Percentiles rank a stretch among this genome's conserved stretches.
phyloP scores from a whole-genome alignment of 805 yeast genomes.

The Candida taoyuanica region DNA sequence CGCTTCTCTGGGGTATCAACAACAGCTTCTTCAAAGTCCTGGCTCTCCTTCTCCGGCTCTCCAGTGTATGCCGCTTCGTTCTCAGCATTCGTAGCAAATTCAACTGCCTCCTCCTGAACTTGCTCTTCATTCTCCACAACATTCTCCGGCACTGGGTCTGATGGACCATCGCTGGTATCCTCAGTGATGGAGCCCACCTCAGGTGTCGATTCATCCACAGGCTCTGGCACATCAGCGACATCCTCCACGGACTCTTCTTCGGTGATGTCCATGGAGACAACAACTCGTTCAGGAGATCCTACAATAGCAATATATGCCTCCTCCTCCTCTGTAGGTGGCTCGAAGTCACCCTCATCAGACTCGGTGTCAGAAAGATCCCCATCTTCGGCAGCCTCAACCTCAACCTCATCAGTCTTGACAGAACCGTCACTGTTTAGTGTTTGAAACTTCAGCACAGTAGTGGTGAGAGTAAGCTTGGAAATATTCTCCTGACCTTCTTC shows the following conservation, averaged over 20 bases:
- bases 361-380: conserved; percentile 15
- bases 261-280: not conserved
- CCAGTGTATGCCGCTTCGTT: too few relatives aligned
- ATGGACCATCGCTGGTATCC: not conserved
- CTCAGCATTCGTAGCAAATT: not conserved
- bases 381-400: conserved; percentile 11
- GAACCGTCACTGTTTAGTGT: conserved; percentile 18
- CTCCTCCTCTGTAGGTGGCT: conserved; percentile 1
- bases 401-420: conserved; percentile 15
- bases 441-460: conserved; percentile 11
- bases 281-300: not conserved
- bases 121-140: conserved; percentile 1
- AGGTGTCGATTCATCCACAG: conserved; percentile 4
- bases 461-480: conserved; percentile 11
- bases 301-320: not conserved
- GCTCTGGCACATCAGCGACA: conserved; percentile 2
- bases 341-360: conserved; percentile 10
- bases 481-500: conserved; percentile 1
- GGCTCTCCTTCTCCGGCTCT: too few relatives aligned
- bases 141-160: conserved; percentile 4
- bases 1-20: conserved; percentile 10
- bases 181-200: conserved; percentile 2
- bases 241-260: not conserved
- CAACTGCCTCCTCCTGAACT: not conserved
- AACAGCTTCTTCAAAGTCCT: conserved; percentile 1